Evolutionary conservation across 2,329 filamentous ascomycete species (phyloP).

Genomic region (Cladophialophora psammophila): DNA sequence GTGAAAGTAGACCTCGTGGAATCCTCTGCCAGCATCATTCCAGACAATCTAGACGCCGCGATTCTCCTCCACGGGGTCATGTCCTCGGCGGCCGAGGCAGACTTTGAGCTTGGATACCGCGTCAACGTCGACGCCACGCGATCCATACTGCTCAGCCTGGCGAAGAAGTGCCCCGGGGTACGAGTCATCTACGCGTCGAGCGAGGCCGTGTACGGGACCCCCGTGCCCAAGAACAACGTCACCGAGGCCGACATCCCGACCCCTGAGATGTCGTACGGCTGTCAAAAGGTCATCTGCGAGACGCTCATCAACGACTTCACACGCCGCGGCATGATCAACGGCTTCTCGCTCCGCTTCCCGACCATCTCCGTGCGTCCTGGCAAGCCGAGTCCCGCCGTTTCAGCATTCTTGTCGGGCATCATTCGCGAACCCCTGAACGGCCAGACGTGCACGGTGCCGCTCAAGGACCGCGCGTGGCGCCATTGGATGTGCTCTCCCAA

Average conservation of each 20-base stretch:
- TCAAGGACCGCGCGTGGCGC: conserved; percentile 57
- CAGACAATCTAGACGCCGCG: conserved; percentile 56
- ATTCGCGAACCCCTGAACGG: conserved; percentile 69
- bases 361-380: conserved; percentile 69
- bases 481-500: conserved; percentile 63
- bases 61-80: conserved; percentile 73
- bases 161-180: conserved; percentile 58
- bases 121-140: conserved; percentile 69
- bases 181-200: conserved; percentile 68
- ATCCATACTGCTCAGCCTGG: conserved; percentile 60
- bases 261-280: conserved; percentile 68
- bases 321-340: conserved; percentile 64
- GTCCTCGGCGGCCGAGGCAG: conserved; percentile 68
- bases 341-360: conserved; percentile 65
- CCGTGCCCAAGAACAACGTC: conserved; percentile 60
- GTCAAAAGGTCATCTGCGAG: conserved; percentile 69
- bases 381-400: conserved; percentile 67
- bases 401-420: conserved; percentile 68
- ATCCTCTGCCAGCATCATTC: conserved; percentile 47
- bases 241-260: conserved; percentile 61
- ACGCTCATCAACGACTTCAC: conserved; percentile 69
- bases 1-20: conserved; percentile 62
- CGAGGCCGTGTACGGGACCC: conserved; percentile 68
- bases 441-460: conserved; percentile 58
- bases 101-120: conserved; percentile 64